phyloP scores from a whole-genome alignment of 1,139 yeast genomes.

The Saccharomyces hybrid region DNA sequence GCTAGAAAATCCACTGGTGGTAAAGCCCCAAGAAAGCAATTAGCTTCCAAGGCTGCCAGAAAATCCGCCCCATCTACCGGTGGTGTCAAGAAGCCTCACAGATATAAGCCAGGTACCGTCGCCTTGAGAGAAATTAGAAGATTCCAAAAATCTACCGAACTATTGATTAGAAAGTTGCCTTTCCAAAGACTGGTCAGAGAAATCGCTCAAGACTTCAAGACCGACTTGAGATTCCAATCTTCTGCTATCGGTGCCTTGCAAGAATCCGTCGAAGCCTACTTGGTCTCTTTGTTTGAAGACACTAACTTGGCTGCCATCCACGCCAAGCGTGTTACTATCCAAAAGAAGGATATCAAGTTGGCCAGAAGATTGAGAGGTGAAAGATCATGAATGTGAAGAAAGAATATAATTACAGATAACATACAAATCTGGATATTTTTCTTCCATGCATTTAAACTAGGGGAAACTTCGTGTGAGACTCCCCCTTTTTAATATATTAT shows the following conservation, averaged over 20 bases:
- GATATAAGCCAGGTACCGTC: slow-evolving; percentile 99
- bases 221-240: slow-evolving; percentile 96
- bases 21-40: slow-evolving; percentile 98
- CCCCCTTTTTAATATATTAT: not conserved
- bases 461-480: not conserved
- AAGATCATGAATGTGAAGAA: too few relatives aligned
- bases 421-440: not conserved
- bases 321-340: slow-evolving; percentile 98
- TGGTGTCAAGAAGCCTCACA: slow-evolving; percentile 99
- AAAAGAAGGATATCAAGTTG: slow-evolving; percentile 97
- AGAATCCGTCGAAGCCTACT: slow-evolving; percentile 97
- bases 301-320: slow-evolving; percentile 97
- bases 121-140: slow-evolving; percentile 98
- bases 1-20: slow-evolving; percentile 99
- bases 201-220: slow-evolving; percentile 96
- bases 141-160: slow-evolving; percentile 95
- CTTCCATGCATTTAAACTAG: not conserved
- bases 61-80: slow-evolving; percentile 95
- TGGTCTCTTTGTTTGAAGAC: slow-evolving; percentile 83
- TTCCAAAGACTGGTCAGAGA: slow-evolving; percentile 98
- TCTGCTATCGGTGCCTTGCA: slow-evolving; percentile 98
- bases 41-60: slow-evolving; percentile 98
- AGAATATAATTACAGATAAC: too few relatives aligned
- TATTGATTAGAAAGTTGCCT: slow-evolving; percentile 92
- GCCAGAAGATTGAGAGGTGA: slow-evolving; percentile 99